Percentiles rank a stretch among this genome's conserved stretches.
phyloP scores from a whole-genome alignment of 768 basidiomycete genomes.

The Lentinula sp. region DNA sequence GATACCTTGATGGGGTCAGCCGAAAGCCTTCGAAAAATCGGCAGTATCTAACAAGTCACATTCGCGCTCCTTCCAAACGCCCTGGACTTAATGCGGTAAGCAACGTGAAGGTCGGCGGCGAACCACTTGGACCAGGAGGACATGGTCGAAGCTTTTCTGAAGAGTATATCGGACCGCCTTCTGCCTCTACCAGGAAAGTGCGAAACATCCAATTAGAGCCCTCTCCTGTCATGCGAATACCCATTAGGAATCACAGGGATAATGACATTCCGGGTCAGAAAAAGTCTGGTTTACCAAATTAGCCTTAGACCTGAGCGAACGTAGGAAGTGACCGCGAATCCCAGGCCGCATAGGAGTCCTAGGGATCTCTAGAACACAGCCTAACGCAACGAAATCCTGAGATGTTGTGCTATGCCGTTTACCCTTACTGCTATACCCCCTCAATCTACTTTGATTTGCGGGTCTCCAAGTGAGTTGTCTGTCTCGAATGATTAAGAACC shows the following conservation, averaged over 20 bases:
- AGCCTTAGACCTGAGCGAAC: background rate
- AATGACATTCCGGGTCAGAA: background rate
- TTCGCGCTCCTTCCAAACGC: background rate
- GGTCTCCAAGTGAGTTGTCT: background rate
- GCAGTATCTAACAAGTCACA: background rate
- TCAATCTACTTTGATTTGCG: background rate
- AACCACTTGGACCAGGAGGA: background rate
- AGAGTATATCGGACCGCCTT: background rate
- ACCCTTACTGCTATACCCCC: background rate
- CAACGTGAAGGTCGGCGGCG: background rate
- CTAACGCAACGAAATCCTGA: background rate
- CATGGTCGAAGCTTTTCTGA: background rate
- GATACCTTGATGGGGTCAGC: background rate
- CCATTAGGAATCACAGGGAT: conserved; percentile 10
- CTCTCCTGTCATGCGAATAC: conserved; percentile 47
- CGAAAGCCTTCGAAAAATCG: background rate
- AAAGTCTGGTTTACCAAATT: background rate
- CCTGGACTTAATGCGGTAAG: background rate
- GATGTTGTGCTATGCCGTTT: background rate
- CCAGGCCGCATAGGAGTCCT: background rate
- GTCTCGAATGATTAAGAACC: background rate
- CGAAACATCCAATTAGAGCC: conserved; percentile 50
- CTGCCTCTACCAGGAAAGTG: conserved; percentile 11
- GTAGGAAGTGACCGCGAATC: background rate
- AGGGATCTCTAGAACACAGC: background rate